A percentile compares a stretch with the other conserved stretches of the same genome.
Conservation (phyloP, 2,329 filamentous ascomycete genomes). For the Pseudocercospora crystallina region DNA sequence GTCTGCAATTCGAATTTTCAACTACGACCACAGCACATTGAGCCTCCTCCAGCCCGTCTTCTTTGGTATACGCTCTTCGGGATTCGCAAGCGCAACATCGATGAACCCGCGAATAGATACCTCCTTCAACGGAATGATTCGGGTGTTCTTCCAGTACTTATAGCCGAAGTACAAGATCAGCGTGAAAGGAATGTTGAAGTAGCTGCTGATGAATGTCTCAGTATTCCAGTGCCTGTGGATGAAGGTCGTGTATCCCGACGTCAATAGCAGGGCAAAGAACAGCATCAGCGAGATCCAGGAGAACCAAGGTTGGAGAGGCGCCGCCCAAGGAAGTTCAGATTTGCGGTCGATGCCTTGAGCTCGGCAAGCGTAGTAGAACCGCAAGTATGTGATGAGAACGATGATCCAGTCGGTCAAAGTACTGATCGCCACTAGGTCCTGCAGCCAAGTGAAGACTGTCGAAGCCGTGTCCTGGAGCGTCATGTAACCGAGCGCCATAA, state of each 20-base stretch:
- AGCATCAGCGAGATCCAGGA: slow-evolving; percentile 27
- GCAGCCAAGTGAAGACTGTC: slow-evolving; percentile 32
- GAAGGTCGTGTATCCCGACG: slow-evolving; percentile 33
- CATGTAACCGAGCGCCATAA: slow-evolving; percentile 23
- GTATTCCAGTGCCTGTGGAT: slow-evolving; percentile 26
- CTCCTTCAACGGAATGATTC: slow-evolving; percentile 27
- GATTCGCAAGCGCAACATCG: slow-evolving; percentile 29
- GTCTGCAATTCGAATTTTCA: not conserved
- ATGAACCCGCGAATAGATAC: slow-evolving; percentile 31
- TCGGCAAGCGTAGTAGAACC: slow-evolving; percentile 26
- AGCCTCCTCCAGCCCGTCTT: slow-evolving; percentile 26
- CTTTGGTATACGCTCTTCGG: slow-evolving; percentile 23
- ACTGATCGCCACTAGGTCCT: slow-evolving; percentile 28
- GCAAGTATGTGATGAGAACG: slow-evolving; percentile 28
- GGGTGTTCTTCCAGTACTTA: slow-evolving; percentile 29
- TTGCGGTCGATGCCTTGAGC: slow-evolving; percentile 27
- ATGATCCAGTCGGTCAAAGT: slow-evolving; percentile 30
- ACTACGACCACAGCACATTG: slow-evolving; percentile 31
- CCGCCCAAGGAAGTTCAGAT: slow-evolving; percentile 28
- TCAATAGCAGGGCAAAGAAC: slow-evolving; percentile 29
- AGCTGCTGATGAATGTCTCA: slow-evolving; percentile 31
- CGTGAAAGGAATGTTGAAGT: slow-evolving; percentile 32
- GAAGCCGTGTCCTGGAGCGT: slow-evolving; percentile 24
- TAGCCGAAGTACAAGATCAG: slow-evolving; percentile 32
- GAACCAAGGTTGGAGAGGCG: slow-evolving; percentile 32